Percentiles rank a stretch among this genome's conserved stretches.
These are phyloP conservation scores for Dryas integrifolia DNA, from an alignment of 331 rosid genomes.

Conservation along the genomic window DNA sequence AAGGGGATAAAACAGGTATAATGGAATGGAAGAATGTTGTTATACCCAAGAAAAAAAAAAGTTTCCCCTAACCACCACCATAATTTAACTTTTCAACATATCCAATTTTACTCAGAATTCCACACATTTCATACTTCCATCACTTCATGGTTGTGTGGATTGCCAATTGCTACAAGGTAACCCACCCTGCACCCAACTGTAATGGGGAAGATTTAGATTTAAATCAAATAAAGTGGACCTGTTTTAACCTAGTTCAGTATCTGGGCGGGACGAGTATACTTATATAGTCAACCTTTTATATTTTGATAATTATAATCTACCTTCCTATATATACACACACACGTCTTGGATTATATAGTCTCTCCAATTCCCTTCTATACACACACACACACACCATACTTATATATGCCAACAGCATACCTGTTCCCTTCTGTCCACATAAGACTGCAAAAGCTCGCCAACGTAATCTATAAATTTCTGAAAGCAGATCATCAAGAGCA, in stretches of 20 bases:
- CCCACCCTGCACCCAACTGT: not conserved
- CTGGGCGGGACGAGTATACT: not conserved
- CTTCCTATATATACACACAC: not conserved
- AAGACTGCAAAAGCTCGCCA: slow-evolving; percentile 93
- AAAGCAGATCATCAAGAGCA: slow-evolving; percentile 31
- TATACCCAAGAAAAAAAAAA: not conserved
- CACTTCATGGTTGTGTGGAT: not conserved
- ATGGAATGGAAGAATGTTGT: not conserved
- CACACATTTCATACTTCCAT: not conserved
- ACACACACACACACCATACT: not conserved
- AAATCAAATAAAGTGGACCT: not conserved
- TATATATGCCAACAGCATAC: slow-evolving; percentile 48
- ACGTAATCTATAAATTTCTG: slow-evolving; percentile 92
- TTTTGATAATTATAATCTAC: slow-evolving; percentile 1
- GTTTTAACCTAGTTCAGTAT: not conserved
- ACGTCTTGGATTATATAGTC: not conserved
- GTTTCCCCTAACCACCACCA: not conserved
- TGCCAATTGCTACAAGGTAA: not conserved
- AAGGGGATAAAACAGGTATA: not conserved
- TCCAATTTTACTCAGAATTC: not conserved
- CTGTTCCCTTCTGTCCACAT: slow-evolving; percentile 98
- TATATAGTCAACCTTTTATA: not conserved
- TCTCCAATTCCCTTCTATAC: not conserved
- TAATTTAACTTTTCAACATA: not conserved
- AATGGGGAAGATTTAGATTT: not conserved